Evolutionary conservation across 2,329 filamentous ascomycete species (phyloP), one percentile per base, ranked within the genome.

Genomic region (Ophiocordyceps robertsii): DNA sequence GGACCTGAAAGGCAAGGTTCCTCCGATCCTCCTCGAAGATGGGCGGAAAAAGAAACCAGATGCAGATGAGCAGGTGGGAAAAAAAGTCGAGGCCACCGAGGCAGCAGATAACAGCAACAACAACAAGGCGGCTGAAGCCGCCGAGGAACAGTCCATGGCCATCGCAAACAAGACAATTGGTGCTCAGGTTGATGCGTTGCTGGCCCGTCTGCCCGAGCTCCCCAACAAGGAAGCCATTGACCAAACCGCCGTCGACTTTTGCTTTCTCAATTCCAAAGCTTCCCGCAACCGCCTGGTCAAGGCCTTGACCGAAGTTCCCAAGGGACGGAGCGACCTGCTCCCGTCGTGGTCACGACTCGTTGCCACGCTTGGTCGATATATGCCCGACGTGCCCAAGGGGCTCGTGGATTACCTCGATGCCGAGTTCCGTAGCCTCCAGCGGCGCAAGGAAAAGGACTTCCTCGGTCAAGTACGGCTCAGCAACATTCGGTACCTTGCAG

Each of bases 141-240:
- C 66, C 7, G 89, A 95, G 40, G 90, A 95, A 48, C 82, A 84
- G 56, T 95, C 90, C 3, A 93, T 78, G n/a, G 78, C 88, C 2
- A 96, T 98, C 56, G 87, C 84, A 29, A 98, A 96, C 69, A 96
- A 95, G 66, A 95, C 88, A 3, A 92, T 96, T 45, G 92, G 92
- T 40, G 90, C 92, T 3, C 92, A 98, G 60, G 92, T 98, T 3
- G 93, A 98, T 60, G 84, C 87, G 14, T 70, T 98, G 33, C 69
- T 98, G 29, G 75, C 87, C 19, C 81, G 87, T 19, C 72, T 98
- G n/a, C 88, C 89, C 0, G 90, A 96, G 47, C 68, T 98, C 41
- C 90, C 85, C 32, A 90, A 77, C 55, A 96, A 95, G 57, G 93
- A 98, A 40, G 70, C 80, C 40, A 86, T 95, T 43, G 92, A 98